Evolutionary conservation across 2,329 filamentous ascomycete species (phyloP), one percentile per base, ranked within the genome.

Genomic region (Diaporthe eres): DNA sequence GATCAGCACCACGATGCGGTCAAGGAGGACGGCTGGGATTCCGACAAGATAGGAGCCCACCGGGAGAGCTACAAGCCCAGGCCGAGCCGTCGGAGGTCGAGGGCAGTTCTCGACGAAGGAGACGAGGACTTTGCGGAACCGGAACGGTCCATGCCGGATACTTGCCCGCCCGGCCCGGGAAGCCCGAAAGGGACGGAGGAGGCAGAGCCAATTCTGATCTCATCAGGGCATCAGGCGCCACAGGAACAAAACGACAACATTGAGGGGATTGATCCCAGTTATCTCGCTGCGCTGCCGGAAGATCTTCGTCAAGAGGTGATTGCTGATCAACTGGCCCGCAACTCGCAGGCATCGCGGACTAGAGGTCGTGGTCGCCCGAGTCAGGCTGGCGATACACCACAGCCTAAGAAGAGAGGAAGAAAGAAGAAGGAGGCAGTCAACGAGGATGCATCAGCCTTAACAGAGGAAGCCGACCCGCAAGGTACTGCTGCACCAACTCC

Each of bases 361-460:
- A 77, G 75, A 58, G 74, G 73, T 25, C 71, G 71, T 65, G 72
- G 58, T 60, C 77, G 67, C 71, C 60, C 55, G 44, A 61, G 37
- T 28, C 63, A 74, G 55, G 4, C 44, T 28, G 22, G 25, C 13
- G 60, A 39, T 44, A 53, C n/a, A 55, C 58, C 73, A n/a, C 71
- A 77, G 22, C 79, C 78, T n/a, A 80, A 79, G 68, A 82, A 81
- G 75, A 79, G 80, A 53, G 81, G 81, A 2, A 80, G 80, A 19
- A 82, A 81, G 65, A 81, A 78, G 74, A 83, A 80, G 74, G 77
- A 75, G 12, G 4, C 42, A n/a, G 47, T 44, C 22, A 39, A 47
- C 31, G 51, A 75, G 31, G 75, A 78, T 31, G 51, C 25, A 39
- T 17, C 55, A 55, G 68, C 37, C 39, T 12, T 47, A 12, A 44